Base-by-base conservation (phyloP, 139 green algal species). In the Chlorella sp. region DNA sequence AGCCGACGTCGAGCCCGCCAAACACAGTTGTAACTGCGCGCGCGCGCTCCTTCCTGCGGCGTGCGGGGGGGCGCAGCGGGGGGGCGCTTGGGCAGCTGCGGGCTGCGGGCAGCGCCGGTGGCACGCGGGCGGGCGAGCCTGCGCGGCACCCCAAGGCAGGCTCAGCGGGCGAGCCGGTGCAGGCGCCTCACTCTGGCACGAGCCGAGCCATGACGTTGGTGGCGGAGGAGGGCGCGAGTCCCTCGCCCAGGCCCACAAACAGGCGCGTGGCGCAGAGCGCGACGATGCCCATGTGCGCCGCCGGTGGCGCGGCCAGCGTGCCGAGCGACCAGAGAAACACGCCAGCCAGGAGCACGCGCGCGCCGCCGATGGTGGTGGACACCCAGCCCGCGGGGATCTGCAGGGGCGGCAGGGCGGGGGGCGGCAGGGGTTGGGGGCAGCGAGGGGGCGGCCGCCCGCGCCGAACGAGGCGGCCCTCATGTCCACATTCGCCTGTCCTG, bases 191-290 rank as follows among this genome's bases (percentile, higher is more conserved):
- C 77, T 90, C 84, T 70, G 87, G 87, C 25, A 95, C 76, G 5
- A 82, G 81, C 38, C 77, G 80, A 8, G 95, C 89, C 50, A 98
- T 90, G 9, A 99, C 87, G 59, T 94, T 94, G 11, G 93, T 97
- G 12, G 92, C 96, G 25, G 95, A 93, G 33, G 91, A 93, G 42
- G 96, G 96, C 4, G 93, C 89, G 67, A 99, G 84, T n/a, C 96
- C 96, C 79, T 99, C 95, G 21, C 95, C 95, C 21, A 99, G 83
- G 0, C 95, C 96, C 19, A 97, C 94, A 71, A 99, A 83, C 42
- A 96, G 82, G 11, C 96, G 87, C 0, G 93, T 91, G 15, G 84
- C 83, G 45, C 93, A 98, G 29, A 99, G 87, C n/a, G 83, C 79
- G 23, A 90, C 29, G 29, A 99, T 76, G 74, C 88, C 84, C 40